A percentile compares a stretch with the other conserved stretches of the same genome.
phyloP scores from a whole-genome alignment of 2,329 filamentous ascomycete species.

The Fusarium compactum region DNA sequence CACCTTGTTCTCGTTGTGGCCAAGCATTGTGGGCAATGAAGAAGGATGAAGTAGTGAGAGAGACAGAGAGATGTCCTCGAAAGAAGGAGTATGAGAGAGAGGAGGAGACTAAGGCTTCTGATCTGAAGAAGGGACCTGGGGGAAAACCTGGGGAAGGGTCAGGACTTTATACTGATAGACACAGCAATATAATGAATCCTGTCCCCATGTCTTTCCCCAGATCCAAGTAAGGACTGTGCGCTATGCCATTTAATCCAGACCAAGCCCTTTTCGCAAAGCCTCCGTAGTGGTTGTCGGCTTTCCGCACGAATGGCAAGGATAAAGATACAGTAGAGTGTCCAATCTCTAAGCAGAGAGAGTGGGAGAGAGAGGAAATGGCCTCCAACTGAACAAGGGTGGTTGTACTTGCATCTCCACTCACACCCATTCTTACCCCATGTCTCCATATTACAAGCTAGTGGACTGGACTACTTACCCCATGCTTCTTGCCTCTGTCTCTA shows the following conservation, averaged over 20 bases:
- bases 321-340: slow-evolving; percentile 24
- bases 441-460: slow-evolving; percentile 17
- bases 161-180: slow-evolving; percentile 35
- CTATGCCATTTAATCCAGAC: slow-evolving; percentile 5
- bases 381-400: slow-evolving; percentile 16
- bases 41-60: background rate
- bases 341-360: slow-evolving; percentile 8
- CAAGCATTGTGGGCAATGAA: slow-evolving; percentile 34
- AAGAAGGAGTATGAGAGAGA: slow-evolving; percentile 23
- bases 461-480: slow-evolving; percentile 20
- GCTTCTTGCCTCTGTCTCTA: slow-evolving; percentile 6
- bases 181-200: background rate
- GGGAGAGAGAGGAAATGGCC: slow-evolving; percentile 11
- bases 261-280: slow-evolving; percentile 31
- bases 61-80: slow-evolving; percentile 23
- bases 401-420: slow-evolving; percentile 18
- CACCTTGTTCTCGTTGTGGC: slow-evolving; percentile 28
- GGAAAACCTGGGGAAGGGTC: slow-evolving; percentile 41
- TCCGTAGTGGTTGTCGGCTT: slow-evolving; percentile 30
- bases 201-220: slow-evolving; percentile 22
- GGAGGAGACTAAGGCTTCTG: slow-evolving; percentile 41
- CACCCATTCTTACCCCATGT: slow-evolving; percentile 26
- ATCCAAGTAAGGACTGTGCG: background rate
- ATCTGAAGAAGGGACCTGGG: slow-evolving; percentile 32
- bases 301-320: slow-evolving; percentile 39